Evolutionary conservation across 257 asterid species (phyloP).

Genomic region (Pogostemon cablin): DNA sequence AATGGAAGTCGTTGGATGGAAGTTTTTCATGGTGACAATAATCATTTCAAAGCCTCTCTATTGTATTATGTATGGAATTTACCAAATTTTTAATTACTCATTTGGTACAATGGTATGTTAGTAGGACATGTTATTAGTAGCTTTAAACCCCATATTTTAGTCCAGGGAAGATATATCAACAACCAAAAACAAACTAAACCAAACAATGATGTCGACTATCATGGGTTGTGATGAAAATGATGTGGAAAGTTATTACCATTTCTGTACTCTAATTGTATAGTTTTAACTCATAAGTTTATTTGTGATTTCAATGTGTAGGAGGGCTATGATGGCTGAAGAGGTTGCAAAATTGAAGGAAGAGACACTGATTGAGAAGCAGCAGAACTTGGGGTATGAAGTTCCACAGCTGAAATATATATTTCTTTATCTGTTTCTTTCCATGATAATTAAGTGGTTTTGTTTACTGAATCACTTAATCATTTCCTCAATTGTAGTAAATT

Average conservation of each 20-base stretch:
- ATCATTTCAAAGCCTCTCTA: background rate
- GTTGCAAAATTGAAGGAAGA: constrained; percentile 82
- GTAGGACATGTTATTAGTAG: background rate
- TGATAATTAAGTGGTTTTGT: background rate
- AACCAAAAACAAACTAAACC: background rate
- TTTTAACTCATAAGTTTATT: constrained; percentile 6
- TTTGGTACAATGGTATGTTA: background rate
- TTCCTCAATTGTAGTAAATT: constrained; percentile 49
- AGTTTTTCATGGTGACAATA: background rate
- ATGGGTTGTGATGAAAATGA: background rate
- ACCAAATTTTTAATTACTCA: too few species aligned
- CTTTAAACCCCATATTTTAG: background rate
- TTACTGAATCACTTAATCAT: constrained; percentile 18
- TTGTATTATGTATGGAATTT: background rate
- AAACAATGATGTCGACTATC: background rate
- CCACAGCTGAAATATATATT: constrained; percentile 12
- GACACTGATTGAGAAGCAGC: constrained; percentile 56
- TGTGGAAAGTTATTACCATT: constrained; percentile 10
- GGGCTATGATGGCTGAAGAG: constrained; percentile 92
- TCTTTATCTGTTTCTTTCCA: background rate
- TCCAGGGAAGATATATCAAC: background rate
- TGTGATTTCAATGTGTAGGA: constrained; percentile 48
- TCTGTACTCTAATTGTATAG: background rate
- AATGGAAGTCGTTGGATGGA: background rate
- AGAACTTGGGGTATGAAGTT: constrained; percentile 62